These are phyloP conservation scores for Penicillium paneum DNA, from an alignment of 2,329 filamentous ascomycete genomes.

Conservation along the genomic window DNA sequence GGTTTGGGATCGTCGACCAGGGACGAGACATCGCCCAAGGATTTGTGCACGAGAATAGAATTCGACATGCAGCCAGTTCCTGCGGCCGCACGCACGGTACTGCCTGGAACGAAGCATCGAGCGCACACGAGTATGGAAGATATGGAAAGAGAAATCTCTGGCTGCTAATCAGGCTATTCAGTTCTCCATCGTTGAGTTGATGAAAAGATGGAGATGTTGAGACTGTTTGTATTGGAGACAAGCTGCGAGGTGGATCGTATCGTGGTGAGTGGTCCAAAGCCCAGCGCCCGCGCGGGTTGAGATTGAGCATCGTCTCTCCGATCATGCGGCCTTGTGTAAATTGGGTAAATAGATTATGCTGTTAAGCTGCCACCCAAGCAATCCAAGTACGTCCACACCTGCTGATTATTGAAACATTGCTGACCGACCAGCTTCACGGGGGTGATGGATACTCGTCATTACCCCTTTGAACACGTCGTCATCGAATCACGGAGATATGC, in stretches of 20 bases:
- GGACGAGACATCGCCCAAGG: slow-evolving; percentile 62
- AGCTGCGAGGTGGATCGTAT: slow-evolving; percentile 59
- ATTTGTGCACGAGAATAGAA: slow-evolving; percentile 64
- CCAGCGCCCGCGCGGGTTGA: slow-evolving; percentile 43
- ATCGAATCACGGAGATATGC: slow-evolving; percentile 64
- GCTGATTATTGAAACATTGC: background rate
- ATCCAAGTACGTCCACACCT: slow-evolving; percentile 51
- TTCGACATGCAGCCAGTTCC: slow-evolving; percentile 59
- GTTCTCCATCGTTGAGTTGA: slow-evolving; percentile 61
- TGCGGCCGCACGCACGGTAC: slow-evolving; percentile 52
- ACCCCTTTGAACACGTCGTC: slow-evolving; percentile 62
- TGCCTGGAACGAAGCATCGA: slow-evolving; percentile 57
- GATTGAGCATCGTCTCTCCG: slow-evolving; percentile 58
- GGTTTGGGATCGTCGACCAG: slow-evolving; percentile 53
- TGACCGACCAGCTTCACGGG: slow-evolving; percentile 46
- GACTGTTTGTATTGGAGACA: slow-evolving; percentile 59
- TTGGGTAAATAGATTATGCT: slow-evolving; percentile 60
- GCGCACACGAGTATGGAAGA: slow-evolving; percentile 53
- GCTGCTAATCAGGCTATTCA: slow-evolving; percentile 60
- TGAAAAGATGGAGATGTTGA: slow-evolving; percentile 61
- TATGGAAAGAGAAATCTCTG: slow-evolving; percentile 25
- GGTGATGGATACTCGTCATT: slow-evolving; percentile 58
- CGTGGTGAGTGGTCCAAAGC: slow-evolving; percentile 27
- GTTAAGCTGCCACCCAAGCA: slow-evolving; percentile 57
- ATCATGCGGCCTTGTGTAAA: slow-evolving; percentile 66